Base-by-base conservation (phyloP, 768 basidiomycete genomes). In the Neoboletus subvelutipes region DNA sequence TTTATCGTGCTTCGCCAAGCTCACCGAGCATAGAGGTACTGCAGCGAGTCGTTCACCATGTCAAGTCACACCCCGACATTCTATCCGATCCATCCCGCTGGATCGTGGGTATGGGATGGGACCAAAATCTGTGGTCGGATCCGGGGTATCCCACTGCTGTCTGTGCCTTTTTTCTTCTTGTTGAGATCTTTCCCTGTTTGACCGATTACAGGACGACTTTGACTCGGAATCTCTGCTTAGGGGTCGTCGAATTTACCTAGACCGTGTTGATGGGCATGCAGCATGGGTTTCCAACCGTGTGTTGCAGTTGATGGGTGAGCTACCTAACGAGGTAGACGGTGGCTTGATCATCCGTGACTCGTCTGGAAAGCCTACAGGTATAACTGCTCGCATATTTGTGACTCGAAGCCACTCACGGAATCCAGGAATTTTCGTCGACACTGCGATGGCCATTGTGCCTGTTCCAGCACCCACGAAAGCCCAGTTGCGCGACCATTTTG, bases 21-120 rank as follows among this genome's bases (percentile, higher is more conserved):
- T 58, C 39, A 65, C 33, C 20, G 3, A 7, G 15, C 26, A 1
- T 45, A 89, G 92, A 92, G 50, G 78, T 92, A 12, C 70, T 91
- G 15, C 76, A 80, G 4, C 76, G 79, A 1, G 73, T 94, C 34
- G 84, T 84, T 54, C 60, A 70, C 1, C 86, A 87, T 59, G 80
- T 93, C 54, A 64, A 75, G 5, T 70, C 77, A 1, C 82, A 84
- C 51, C 83, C 88, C 0, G 83, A 84, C 39, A 68, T 87, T 7
- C 67, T 74, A 1, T 67, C 78, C 4, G 80, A 90, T 64, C 75
- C 73, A 3, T 73, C 78, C 4, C 74, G 66, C 6, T 97, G 92
- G 92, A 82, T 97, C 41, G 77, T 86, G 62, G 94, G 93, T 12
- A 82, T 88, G 76, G 95, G 95, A 5, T 98, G 95, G 94, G 92